Conservation (phyloP, 345 rosid species). For the Carallia pectinifolia region DNA sequence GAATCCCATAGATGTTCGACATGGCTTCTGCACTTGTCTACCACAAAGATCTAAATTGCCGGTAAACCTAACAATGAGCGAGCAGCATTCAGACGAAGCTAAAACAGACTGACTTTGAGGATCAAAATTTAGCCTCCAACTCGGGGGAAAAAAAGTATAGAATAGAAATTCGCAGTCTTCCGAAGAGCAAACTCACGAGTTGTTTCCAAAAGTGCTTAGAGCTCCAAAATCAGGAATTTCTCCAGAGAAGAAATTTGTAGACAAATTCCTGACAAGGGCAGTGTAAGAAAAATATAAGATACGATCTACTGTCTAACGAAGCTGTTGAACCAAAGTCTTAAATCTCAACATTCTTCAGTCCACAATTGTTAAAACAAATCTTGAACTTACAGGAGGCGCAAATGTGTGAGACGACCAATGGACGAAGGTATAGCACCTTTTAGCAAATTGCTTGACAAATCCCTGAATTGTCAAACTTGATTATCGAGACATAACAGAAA, state of each 20-base stretch:
- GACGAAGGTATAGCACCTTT: conserved; percentile 91
- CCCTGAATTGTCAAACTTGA: conserved; percentile 45
- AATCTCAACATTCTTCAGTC: conserved; percentile 3
- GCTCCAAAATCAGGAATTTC: conserved; percentile 90
- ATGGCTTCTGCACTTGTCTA: conserved; percentile 80
- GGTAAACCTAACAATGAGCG: conserved; percentile 45
- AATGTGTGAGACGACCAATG: conserved; percentile 58
- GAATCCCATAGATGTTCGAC: conserved; percentile 93
- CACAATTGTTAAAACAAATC: background rate
- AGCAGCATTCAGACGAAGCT: conserved; percentile 8
- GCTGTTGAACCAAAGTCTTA: background rate
- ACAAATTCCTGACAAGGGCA: conserved; percentile 58
- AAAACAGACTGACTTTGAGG: background rate
- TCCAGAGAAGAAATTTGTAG: conserved; percentile 89
- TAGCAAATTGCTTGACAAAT: conserved; percentile 83
- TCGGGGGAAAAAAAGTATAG: background rate
- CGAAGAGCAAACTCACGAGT: conserved; percentile 55
- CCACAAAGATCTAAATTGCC: conserved; percentile 95
- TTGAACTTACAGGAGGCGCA: conserved; percentile 67
- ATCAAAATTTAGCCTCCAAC: background rate
- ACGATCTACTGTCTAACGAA: background rate
- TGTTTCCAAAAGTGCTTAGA: conserved; percentile 65
- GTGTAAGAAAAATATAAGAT: conserved; percentile 18
- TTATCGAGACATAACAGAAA: background rate
- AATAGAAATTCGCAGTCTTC: background rate